phyloP scores from a whole-genome alignment of 1,284 basidiomycete species.

The Ceraceosorus guamensis region DNA sequence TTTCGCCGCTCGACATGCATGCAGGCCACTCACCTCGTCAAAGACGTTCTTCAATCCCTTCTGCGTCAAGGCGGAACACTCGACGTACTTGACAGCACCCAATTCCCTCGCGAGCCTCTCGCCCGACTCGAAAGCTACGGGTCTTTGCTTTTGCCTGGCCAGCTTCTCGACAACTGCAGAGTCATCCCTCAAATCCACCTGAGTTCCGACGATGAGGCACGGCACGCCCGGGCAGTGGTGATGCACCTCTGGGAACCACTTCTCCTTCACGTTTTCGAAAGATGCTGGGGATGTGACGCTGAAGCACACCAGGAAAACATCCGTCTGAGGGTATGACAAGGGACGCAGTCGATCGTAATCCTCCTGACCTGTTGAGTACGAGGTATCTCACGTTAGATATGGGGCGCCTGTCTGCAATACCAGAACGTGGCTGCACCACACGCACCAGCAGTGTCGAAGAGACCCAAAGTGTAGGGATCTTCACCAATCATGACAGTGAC shows the following conservation, averaged over 20 bases:
- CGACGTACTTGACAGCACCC: constrained; percentile 96
- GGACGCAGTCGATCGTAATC: constrained; percentile 98
- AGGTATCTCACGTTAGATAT: not conserved
- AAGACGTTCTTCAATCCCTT: constrained; percentile 99
- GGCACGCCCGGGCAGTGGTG: constrained; percentile 99
- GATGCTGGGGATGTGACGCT: constrained; percentile 96
- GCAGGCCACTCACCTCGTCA: constrained; percentile 61
- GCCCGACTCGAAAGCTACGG: constrained; percentile 78
- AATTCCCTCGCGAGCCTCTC: constrained; percentile 89
- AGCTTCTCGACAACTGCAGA: constrained; percentile 88
- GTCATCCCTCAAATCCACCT: constrained; percentile 95
- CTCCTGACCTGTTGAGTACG: constrained; percentile 70
- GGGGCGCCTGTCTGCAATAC: not conserved
- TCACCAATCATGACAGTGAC: constrained; percentile 99
- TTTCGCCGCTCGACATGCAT: not conserved
- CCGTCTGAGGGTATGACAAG: constrained; percentile 97
- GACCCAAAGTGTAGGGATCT: constrained; percentile 93
- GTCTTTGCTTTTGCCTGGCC: constrained; percentile 87
- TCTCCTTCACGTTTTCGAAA: constrained; percentile 99
- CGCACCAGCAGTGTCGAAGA: constrained; percentile 94
- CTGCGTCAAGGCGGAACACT: constrained; percentile 97
- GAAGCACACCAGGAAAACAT: constrained; percentile 99
- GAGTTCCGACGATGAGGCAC: constrained; percentile 96
- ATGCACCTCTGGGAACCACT: constrained; percentile 99
- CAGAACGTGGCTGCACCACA: constrained; percentile 16